Evolutionary conservation across 345 rosid genomes (phyloP), one percentile per base, ranked within the genome.

Genomic region (Aquilaria malaccensis): DNA sequence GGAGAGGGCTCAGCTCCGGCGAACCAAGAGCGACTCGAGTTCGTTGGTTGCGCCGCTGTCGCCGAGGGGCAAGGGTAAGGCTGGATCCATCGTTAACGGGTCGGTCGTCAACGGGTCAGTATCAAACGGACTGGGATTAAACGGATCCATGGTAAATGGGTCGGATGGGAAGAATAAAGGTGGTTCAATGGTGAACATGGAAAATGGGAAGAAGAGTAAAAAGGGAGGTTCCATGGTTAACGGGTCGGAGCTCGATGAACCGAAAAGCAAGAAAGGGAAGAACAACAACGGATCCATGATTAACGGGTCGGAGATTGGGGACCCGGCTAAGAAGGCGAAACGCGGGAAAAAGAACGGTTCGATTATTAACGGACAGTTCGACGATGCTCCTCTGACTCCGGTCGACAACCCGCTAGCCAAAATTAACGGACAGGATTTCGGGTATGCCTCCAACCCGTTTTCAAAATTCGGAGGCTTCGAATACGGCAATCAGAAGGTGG

Each of bases 11-110:
- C 72, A 83, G 45, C 80, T 90, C 0, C 72, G 99, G 30, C 88
- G 97, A 0, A 86, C 82, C 0, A 86, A 75, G 65, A 94, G 99
- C 48, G 97, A 94, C 57, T 67, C 90, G 0, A 90, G 95, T 58
- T 87, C 96, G 1, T 67, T 80, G 76, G 60, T 75, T 9, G 80
- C 65, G 32, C 62, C 77, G 2, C 72, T 74, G 43, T 67, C 65
- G 10, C 56, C 62, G n/a, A 68, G 55, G 13, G 62, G 61, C 70
- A 63, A 53, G 32, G 76, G 51, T 50, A 70, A 33, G 66, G 69
- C 33, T 52, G 64, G 45, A 54, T 65, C 13, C 29, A 65, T 31
- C 12, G 59, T 11, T 13, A 58, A 52, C 1, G 53, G 57, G 3
- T 57, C 69, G 1, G 6, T 49, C 10, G 1, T 66, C 31, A 56